Evolutionary conservation across 192 early-diverging fungal species (phyloP).

Genomic region (Linnemannia hyalina): DNA sequence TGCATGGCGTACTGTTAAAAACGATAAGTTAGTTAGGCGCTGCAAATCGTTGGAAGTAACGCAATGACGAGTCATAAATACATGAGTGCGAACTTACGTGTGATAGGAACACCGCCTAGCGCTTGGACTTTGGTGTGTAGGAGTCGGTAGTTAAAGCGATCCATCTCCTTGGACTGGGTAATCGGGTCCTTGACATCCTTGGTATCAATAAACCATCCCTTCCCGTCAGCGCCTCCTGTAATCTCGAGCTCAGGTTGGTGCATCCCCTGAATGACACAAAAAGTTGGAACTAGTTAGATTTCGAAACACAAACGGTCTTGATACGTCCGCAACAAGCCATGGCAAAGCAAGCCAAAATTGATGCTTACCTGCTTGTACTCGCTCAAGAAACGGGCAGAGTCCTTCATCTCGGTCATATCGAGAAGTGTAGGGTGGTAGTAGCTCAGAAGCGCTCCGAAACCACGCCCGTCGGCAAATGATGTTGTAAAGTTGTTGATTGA

Average conservation of each 20-base stretch:
- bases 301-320: neutral
- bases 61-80: neutral
- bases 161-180: constrained; percentile 50
- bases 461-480: constrained; percentile 56
- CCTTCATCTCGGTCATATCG: constrained; percentile 50
- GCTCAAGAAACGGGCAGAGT: constrained; percentile 47
- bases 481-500: constrained; percentile 56
- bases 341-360: neutral
- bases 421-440: constrained; percentile 57
- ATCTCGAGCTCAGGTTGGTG: constrained; percentile 36
- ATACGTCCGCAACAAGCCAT: neutral
- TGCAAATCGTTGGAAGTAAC: neutral
- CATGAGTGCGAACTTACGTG: constrained; percentile 27
- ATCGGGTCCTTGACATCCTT: constrained; percentile 48
- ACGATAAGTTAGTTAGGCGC: neutral
- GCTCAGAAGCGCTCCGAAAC: constrained; percentile 48
- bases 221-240: constrained; percentile 24
- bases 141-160: constrained; percentile 54
- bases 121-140: constrained; percentile 53
- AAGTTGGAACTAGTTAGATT: neutral
- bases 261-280: constrained; percentile 29
- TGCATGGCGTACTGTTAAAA: constrained; percentile 44
- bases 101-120: constrained; percentile 56
- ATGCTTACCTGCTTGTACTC: constrained; percentile 48
- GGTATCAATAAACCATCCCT: constrained; percentile 51